These are phyloP conservation scores for Xylariaceae sp. DNA, from an alignment of 2,329 filamentous ascomycete species.

Conservation along the genomic window DNA sequence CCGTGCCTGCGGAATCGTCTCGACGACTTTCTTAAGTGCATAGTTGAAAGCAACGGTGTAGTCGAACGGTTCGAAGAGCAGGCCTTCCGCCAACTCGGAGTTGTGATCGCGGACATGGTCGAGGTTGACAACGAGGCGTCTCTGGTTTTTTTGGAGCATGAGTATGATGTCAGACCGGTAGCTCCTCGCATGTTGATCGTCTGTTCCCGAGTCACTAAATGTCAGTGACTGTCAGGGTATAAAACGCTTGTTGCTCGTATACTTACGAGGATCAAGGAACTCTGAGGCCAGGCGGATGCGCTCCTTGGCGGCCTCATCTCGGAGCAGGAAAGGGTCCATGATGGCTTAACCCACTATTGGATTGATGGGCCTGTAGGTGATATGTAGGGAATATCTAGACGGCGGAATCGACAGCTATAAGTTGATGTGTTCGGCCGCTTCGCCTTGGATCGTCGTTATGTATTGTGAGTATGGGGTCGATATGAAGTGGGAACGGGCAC, in stretches of 20 bases:
- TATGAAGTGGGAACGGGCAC: background rate
- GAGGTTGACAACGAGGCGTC: conserved; percentile 67
- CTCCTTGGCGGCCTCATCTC: conserved; percentile 79
- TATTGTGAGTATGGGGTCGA: background rate
- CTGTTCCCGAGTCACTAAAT: conserved; percentile 30
- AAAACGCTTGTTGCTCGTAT: conserved; percentile 3
- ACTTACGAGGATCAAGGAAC: conserved; percentile 87
- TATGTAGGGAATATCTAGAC: background rate
- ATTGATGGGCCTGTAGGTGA: background rate
- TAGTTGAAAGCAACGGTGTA: conserved; percentile 83
- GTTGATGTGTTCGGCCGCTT: too few species aligned
- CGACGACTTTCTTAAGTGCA: conserved; percentile 83
- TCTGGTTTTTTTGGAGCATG: conserved; percentile 65
- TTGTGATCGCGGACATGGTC: conserved; percentile 91
- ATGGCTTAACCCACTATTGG: conserved; percentile 23
- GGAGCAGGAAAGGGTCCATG: conserved; percentile 72
- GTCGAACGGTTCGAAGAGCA: conserved; percentile 84
- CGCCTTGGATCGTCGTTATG: too few species aligned
- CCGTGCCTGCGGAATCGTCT: conserved; percentile 70
- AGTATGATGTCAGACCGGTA: conserved; percentile 86
- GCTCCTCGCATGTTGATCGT: conserved; percentile 57
- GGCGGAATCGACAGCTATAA: background rate
- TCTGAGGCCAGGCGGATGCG: conserved; percentile 84
- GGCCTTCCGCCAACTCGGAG: conserved; percentile 69
- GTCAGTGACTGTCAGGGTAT: background rate